A percentile compares a stretch with the other conserved stretches of the same genome.
Conservation (phyloP, 768 basidiomycete genomes). For the Phanerochaete sordida region DNA sequence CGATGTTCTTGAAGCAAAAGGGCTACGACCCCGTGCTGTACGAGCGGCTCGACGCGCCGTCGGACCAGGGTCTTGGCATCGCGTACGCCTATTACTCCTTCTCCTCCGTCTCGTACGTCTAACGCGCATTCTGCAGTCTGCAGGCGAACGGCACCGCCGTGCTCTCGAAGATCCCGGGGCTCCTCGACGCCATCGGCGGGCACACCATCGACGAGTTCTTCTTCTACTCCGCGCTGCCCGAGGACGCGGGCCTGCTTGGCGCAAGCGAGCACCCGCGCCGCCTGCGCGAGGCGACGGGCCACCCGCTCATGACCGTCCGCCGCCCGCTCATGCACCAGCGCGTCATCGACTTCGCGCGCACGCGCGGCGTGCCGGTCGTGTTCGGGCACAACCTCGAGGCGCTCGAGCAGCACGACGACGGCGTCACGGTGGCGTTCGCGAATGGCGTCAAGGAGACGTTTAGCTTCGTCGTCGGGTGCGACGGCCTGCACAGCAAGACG, state of each 20-base stretch:
- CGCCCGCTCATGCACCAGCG: conserved; percentile 29
- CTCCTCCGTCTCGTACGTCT: not conserved
- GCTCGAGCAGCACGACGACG: conserved; percentile 27
- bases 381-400: conserved; percentile 31
- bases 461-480: conserved; percentile 41
- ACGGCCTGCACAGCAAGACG: conserved; percentile 42
- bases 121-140: not conserved
- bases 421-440: conserved; percentile 31
- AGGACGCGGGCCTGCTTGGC: conserved; percentile 10
- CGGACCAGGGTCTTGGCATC: conserved; percentile 28
- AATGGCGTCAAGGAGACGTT: conserved; percentile 34
- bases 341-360: conserved; percentile 28
- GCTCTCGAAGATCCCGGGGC: conserved; percentile 9
- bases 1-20: not conserved
- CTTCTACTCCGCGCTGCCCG: conserved; percentile 8
- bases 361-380: conserved; percentile 29
- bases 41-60: conserved; percentile 7
- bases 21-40: conserved; percentile 5
- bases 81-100: conserved; percentile 17
- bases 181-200: conserved; percentile 2
- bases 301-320: not conserved
- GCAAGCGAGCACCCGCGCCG: not conserved
- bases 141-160: conserved; percentile 3
- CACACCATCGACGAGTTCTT: not conserved
- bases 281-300: not conserved